Base-by-base conservation (phyloP, 2,329 filamentous ascomycete species). In the Ascochyta fabae region DNA sequence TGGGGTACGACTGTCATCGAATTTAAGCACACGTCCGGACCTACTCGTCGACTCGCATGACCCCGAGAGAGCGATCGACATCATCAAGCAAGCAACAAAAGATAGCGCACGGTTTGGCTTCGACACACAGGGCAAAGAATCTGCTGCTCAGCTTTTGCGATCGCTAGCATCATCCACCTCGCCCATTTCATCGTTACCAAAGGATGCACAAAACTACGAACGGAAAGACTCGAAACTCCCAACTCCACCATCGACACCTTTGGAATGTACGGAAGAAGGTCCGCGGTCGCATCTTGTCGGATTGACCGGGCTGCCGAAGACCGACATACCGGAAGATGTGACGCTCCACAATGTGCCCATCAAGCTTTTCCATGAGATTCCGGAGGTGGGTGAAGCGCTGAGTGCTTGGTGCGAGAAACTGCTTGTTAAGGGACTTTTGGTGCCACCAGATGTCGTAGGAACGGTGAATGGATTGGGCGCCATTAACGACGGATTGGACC, bases 331-430 rank as follows among this genome's bases (percentile, higher is more conserved):
- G 0, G 74, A 77, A 0, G 80, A 80, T 0, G 78, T 86, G 0
- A 70, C 78, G 6, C 82, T 86, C 53, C 88, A 91, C 66, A 84
- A 80, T 0, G 86, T 92, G 0, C 89, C 89, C 0, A 90, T 93
- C 58, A 92, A 92, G 72, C 67, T 91, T 4, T 92, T 91, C 66
- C 90, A 93, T 67, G 86, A 88, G 54, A 81, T 87, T 0, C 83
- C 85, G 0, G 79, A 79, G 1, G 78, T 92, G 0, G 90, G 90
- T 0, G 83, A 86, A 59, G 80, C 79, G 0, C 69, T 91, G 49
- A 85, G 86, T 12, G 69, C 77, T 1, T 92, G 89, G 89, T 75
- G 91, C 24, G 89, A 91, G 69, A 76, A 79, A 23, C 72, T 92
- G n/a, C 72, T 92, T 6, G 77, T 81, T 8, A 76, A 79, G 0